These are phyloP conservation scores for Ganoderma sinense DNA, from an alignment of 1,284 basidiomycete genomes.

Conservation along the genomic window DNA sequence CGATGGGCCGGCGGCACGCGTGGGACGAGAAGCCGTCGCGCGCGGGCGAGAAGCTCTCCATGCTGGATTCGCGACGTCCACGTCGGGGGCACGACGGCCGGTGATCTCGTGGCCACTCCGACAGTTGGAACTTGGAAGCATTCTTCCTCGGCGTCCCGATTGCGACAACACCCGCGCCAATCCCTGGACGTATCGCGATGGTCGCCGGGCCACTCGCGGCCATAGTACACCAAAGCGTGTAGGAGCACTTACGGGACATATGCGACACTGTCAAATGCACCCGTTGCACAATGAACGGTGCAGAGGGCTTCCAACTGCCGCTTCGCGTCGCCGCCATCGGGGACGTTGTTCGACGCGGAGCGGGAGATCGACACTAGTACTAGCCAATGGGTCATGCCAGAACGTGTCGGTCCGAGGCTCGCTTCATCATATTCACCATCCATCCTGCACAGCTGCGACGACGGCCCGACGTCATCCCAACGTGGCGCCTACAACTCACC, in stretches of 20 bases:
- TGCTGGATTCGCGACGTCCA: background rate
- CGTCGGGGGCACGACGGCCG: conserved; percentile 7
- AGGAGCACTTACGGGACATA: background rate
- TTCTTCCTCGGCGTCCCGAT: background rate
- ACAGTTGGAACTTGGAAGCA: background rate
- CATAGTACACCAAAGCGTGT: background rate
- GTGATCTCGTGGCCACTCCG: conserved; percentile 6
- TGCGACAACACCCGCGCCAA: background rate
- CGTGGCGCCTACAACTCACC: background rate
- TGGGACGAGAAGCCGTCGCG: conserved; percentile 8
- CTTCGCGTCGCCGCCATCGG: background rate
- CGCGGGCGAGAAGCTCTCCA: conserved; percentile 1
- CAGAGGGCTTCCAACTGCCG: background rate
- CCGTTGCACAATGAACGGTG: background rate
- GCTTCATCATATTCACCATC: background rate
- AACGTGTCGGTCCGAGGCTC: background rate
- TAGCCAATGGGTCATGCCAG: background rate
- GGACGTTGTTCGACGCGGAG: background rate
- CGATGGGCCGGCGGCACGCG: background rate
- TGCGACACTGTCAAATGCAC: background rate
- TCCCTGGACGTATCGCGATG: background rate
- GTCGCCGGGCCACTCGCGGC: background rate
- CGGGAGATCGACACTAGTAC: background rate
- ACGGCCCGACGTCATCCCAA: background rate
- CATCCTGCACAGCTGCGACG: background rate